phyloP scores from a whole-genome alignment of 1,139 yeast genomes.

The Chernovozyma sophiae-reginae region DNA sequence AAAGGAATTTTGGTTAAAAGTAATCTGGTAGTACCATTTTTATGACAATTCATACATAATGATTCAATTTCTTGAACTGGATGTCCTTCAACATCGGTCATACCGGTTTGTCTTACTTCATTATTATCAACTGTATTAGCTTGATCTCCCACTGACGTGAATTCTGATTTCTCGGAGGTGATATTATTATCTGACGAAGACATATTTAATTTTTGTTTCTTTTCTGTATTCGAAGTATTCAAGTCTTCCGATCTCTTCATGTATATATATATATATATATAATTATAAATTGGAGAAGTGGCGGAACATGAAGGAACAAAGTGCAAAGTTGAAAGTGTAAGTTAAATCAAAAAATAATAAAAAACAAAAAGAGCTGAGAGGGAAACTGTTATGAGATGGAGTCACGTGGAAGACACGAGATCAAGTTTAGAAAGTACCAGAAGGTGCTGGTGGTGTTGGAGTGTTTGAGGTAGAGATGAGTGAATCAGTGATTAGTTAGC shows the following conservation, averaged over 20 bases:
- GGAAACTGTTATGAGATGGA: too few species aligned
- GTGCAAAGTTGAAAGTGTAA: background rate
- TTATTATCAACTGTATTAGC: conserved; percentile 33
- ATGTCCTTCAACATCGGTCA: conserved; percentile 84
- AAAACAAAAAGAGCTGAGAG: background rate
- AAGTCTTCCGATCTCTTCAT: conserved; percentile 21
- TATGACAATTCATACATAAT: conserved; percentile 91
- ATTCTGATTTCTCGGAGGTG: conserved; percentile 16
- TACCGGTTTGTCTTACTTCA: conserved; percentile 46
- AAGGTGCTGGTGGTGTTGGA: too few species aligned
- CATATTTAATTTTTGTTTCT: conserved; percentile 10
- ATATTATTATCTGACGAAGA: conserved; percentile 1
- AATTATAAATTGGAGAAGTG: background rate
- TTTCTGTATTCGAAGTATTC: conserved; percentile 7
- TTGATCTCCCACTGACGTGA: conserved; percentile 57
- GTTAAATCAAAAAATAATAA: conserved; percentile 1
- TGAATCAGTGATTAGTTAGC: too few species aligned
- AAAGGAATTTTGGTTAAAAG: conserved; percentile 86
- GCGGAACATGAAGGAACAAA: conserved; percentile 1
- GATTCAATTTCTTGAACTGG: conserved; percentile 95
- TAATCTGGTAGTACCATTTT: conserved; percentile 78
- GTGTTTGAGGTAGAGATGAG: too few species aligned
- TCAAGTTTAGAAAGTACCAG: too few species aligned
- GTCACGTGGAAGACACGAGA: too few species aligned
- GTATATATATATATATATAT: too few species aligned